Conservation (phyloP, 768 basidiomycete genomes). For the Strobilomyces echinocephalus region DNA sequence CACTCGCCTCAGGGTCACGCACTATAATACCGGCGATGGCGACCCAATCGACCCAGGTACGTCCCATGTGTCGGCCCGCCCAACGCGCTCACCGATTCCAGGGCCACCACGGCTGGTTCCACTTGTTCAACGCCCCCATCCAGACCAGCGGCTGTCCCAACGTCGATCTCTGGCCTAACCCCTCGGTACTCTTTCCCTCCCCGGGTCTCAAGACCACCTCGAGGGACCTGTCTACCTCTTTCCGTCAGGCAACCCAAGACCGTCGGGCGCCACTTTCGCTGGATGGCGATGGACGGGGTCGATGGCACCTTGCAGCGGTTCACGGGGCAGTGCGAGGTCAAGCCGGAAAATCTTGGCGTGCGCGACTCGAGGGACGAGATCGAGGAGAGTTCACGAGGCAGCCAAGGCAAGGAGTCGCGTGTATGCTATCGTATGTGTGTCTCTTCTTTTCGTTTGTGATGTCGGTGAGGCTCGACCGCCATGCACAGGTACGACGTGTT, state of each 20-base stretch:
- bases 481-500: constrained; percentile 75
- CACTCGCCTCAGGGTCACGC: too few relatives aligned
- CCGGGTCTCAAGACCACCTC: constrained; percentile 57
- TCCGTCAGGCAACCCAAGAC: too few relatives aligned
- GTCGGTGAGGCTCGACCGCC: neutral
- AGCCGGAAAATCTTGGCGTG: constrained; percentile 52
- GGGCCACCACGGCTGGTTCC: constrained; percentile 82
- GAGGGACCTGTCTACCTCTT: constrained; percentile 62
- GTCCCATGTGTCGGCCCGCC: too few relatives aligned
- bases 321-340: constrained; percentile 50
- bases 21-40: too few relatives aligned
- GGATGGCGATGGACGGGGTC: constrained; percentile 77
- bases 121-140: constrained; percentile 74
- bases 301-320: constrained; percentile 49
- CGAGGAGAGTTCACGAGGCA: constrained; percentile 63
- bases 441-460: neutral
- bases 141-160: constrained; percentile 66
- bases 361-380: constrained; percentile 67
- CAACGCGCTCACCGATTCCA: neutral
- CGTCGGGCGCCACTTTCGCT: constrained; percentile 45
- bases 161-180: constrained; percentile 79
- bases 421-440: constrained; percentile 80
- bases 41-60: too few relatives aligned
- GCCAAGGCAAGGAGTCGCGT: constrained; percentile 78
- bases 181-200: constrained; percentile 64